Base-by-base conservation (phyloP, 148 eudicot species). In the Chenopodium suecicum region DNA sequence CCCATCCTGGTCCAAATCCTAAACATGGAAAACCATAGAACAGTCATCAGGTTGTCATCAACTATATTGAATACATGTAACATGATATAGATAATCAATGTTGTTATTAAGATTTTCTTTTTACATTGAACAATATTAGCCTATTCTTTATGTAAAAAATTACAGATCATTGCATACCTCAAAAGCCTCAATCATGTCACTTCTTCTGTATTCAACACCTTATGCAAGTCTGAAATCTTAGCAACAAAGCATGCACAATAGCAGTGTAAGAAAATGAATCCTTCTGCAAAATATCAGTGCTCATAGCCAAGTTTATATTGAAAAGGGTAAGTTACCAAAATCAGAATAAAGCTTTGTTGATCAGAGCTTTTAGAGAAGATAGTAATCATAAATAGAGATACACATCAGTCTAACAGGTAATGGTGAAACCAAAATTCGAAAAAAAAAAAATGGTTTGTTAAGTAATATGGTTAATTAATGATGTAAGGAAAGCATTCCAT, bases 401-500 rank as follows among this genome's bases (percentile, higher is more conserved):
- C 16, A 80, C 0, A 20, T 34, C 37, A 54, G 82, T 7, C 8
- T 13, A 29, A 8, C 11, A 20, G 23, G 75, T 54, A 54, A 52
- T 31, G 29, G 48, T 56, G 74, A 58, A 34, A 41, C 47, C 54
- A 9, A 10, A 16, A 67, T 31, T 41, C 8, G 44, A 16, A 23
- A 44, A 78, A 44, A 44, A 74, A 63, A 31, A 9, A 13, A 23
- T 13, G 27, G 19, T 11, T n/a, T 32, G 32, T 37, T 32, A 70
- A 27, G 14, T 75, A 56, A 76, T 68, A 2, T 73, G 12, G 13
- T 3, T 29, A 1, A 74, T 48, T 78, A 83, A 78, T 74, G 80
- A 84, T 92, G 94, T 79, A 94, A 79, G 16, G 98, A 86, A 78
- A 94, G 90, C 98, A 92, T 92, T 76, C 98, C 98, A 68, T 85